Evolutionary conservation across 305 asterid genomes (phyloP), one percentile per base, ranked within the genome.

Genomic region (Fraxinus latifolia): DNA sequence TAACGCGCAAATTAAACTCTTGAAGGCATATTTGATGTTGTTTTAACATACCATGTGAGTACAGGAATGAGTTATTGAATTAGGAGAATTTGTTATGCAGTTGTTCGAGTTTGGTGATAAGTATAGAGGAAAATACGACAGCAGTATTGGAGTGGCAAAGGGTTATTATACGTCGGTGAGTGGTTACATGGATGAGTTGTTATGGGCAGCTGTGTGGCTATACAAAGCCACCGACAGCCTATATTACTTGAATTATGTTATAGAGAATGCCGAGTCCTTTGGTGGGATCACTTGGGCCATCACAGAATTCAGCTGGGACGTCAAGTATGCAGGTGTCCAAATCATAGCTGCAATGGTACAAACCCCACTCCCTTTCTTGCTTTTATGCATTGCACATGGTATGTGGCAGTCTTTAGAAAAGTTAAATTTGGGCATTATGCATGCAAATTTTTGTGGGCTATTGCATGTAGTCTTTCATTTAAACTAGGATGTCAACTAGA

Each of bases 261-360:
- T 91, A 12, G 75, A 88, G 0, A 93, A 92, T 29, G 98, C 91
- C 29, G 3, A 70, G 12, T 76, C 93, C 27, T 89, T 90, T 82
- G 98, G 98, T 86, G 99, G 99, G 90, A 90, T 89, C 88, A 92
- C 95, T 77, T 93, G 98, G 98, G 80, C 96, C 89, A 90, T 93
- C 17, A n/a, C 91, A 0, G 99, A 95, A 29, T 95, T 95, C 90
- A 91, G 98, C 85, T 95, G 99, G 98, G 99, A 95, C 76, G 97
- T 92, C 62, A 95, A 95, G 34, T 91, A 87, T 78, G 98, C 98
- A 62, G 99, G 97, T 17, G 78, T 93, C 47, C 99, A 95, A 85
- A 65, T 95, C 86, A 77, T 95, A 1, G 94, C 92, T n/a, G 68
- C 99, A 25, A 91, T 75, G 97, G 98, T 95, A 92, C 9, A 21